These are phyloP conservation scores for Lolium rigidum DNA, from an alignment of 176 grass and related monocot genomes.

Conservation along the genomic window DNA sequence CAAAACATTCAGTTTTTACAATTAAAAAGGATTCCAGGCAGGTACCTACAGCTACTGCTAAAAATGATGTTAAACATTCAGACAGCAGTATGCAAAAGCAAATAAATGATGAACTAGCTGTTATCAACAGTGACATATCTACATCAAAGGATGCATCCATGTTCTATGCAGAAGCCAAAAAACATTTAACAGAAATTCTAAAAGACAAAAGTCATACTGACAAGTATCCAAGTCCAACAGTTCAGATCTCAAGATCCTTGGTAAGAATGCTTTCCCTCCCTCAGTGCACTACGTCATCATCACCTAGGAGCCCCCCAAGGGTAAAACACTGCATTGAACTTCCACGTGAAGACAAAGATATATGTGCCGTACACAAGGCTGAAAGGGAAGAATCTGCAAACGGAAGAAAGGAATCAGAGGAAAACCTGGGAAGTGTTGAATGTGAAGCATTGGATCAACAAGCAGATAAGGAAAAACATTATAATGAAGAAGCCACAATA, in stretches of 20 bases:
- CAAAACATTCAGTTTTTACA: slow-evolving; percentile 44
- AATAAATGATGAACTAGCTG: not conserved
- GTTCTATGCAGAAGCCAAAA: slow-evolving; percentile 86
- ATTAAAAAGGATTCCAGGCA: slow-evolving; percentile 46
- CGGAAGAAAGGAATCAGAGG: slow-evolving; percentile 12
- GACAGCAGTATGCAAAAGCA: slow-evolving; percentile 37
- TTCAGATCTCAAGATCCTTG: slow-evolving; percentile 64
- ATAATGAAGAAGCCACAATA: slow-evolving; percentile 34
- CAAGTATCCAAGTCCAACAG: slow-evolving; percentile 40
- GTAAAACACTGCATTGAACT: slow-evolving; percentile 40
- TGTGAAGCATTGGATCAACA: slow-evolving; percentile 33
- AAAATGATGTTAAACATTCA: not conserved
- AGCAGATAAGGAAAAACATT: slow-evolving; percentile 36
- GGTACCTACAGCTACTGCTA: not conserved
- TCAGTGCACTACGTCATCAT: slow-evolving; percentile 45
- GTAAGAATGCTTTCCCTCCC: slow-evolving; percentile 67
- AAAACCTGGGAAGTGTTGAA: slow-evolving; percentile 1
- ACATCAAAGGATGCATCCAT: slow-evolving; percentile 51
- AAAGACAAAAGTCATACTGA: slow-evolving; percentile 48
- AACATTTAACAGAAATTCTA: slow-evolving; percentile 77
- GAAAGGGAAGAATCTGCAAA: slow-evolving; percentile 38
- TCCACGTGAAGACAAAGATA: slow-evolving; percentile 43
- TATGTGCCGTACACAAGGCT: slow-evolving; percentile 15
- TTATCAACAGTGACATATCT: slow-evolving; percentile 25
- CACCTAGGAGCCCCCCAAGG: slow-evolving; percentile 45